Conservation (phyloP, 257 asterid species). For the Lavandula angustifolia region DNA sequence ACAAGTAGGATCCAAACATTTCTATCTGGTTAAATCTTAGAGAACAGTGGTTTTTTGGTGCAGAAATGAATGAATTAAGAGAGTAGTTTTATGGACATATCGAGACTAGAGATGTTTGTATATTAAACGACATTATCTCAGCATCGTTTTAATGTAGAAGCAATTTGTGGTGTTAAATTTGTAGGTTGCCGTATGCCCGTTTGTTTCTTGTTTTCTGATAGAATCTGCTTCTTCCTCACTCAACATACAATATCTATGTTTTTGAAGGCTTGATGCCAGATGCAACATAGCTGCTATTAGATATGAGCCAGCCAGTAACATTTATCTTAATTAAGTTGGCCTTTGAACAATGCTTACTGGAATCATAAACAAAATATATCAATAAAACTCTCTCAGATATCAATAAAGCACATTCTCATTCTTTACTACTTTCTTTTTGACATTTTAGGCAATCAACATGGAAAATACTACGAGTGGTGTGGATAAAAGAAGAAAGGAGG, state of each 20-base stretch:
- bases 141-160: not conserved
- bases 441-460: conserved; percentile 47
- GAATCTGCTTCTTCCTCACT: not conserved
- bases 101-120: conserved; percentile 13
- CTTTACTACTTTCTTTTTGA: conserved; percentile 20
- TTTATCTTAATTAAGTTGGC: not conserved
- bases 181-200: not conserved
- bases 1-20: not conserved
- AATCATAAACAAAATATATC: conserved; percentile 19
- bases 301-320: not conserved
- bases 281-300: not conserved
- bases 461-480: conserved; percentile 50
- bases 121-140: not conserved
- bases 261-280: not conserved
- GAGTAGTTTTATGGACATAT: not conserved
- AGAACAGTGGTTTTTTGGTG: conserved; percentile 15
- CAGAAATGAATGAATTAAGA: not conserved
- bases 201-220: not conserved
- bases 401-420: not conserved
- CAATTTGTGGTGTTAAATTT: not conserved
- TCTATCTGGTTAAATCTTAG: not conserved
- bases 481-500: conserved; percentile 68
- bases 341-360: not conserved
- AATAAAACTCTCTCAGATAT: not conserved
- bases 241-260: not conserved